These are phyloP conservation scores for Phlegmacium glaucopus DNA, from an alignment of 768 basidiomycete species.

Conservation along the genomic window DNA sequence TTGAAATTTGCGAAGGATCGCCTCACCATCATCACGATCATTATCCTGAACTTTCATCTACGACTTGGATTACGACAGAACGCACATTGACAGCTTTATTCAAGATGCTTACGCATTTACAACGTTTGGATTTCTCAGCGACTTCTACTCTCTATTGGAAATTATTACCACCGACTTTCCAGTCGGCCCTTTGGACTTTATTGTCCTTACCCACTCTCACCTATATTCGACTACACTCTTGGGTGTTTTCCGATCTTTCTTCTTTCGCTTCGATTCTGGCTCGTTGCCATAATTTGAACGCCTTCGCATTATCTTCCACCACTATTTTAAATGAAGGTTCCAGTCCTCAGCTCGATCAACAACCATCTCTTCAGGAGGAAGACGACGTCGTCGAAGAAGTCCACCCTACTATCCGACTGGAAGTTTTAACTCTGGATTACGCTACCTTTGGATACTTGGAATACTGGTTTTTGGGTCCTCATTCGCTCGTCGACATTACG, in stretches of 20 bases:
- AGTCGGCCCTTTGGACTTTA: slow-evolving; percentile 32
- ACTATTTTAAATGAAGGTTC: slow-evolving; percentile 25
- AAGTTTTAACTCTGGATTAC: slow-evolving; percentile 40
- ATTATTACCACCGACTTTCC: slow-evolving; percentile 30
- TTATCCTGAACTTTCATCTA: slow-evolving; percentile 25
- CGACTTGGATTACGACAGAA: slow-evolving; percentile 38
- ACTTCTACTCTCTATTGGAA: slow-evolving; percentile 35
- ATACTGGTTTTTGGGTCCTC: slow-evolving; percentile 33
- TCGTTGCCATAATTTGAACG: slow-evolving; percentile 32
- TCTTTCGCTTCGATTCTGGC: slow-evolving; percentile 32
- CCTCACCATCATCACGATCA: slow-evolving; percentile 27
- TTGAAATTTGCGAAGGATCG: slow-evolving; percentile 38
- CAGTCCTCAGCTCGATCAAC: slow-evolving; percentile 6
- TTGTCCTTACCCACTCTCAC: slow-evolving; percentile 31
- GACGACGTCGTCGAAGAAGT: slow-evolving; percentile 1
- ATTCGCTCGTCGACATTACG: slow-evolving; percentile 30
- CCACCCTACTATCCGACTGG: slow-evolving; percentile 15
- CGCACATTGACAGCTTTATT: slow-evolving; percentile 34
- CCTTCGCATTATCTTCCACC: slow-evolving; percentile 33
- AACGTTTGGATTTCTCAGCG: slow-evolving; percentile 34
- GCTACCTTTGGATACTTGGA: slow-evolving; percentile 34
- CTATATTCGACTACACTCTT: slow-evolving; percentile 37
- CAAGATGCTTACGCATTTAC: slow-evolving; percentile 32
- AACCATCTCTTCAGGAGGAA: background rate
- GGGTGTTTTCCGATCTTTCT: slow-evolving; percentile 34